phyloP scores from a whole-genome alignment of 2,329 filamentous ascomycete species.

The Talaromyces atroroseus region DNA sequence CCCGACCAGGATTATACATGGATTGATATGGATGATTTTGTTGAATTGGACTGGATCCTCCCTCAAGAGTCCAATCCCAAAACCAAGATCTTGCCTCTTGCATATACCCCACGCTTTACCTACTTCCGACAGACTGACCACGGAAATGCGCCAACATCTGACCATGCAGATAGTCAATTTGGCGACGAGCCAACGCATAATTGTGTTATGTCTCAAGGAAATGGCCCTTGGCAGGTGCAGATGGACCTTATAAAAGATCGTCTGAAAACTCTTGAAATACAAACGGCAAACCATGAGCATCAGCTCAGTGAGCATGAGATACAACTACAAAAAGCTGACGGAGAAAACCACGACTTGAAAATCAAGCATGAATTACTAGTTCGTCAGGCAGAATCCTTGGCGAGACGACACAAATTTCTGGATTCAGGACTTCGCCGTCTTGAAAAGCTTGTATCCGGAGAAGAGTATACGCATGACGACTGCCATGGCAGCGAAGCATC shows the following conservation, averaged over 20 bases:
- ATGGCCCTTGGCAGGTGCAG: constrained; percentile 85
- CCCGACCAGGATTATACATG: constrained; percentile 92
- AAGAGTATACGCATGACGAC: constrained; percentile 42
- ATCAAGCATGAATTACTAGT: constrained; percentile 47
- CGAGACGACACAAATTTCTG: constrained; percentile 56
- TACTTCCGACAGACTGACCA: constrained; percentile 98
- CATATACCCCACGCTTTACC: constrained; percentile 88
- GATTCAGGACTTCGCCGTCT: constrained; percentile 54
- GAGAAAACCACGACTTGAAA: constrained; percentile 42
- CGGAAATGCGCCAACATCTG: constrained; percentile 65
- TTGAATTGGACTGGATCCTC: constrained; percentile 93
- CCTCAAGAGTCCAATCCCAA: constrained; percentile 85
- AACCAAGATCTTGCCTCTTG: constrained; percentile 88
- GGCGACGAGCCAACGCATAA: constrained; percentile 89
- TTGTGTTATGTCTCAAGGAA: constrained; percentile 88
- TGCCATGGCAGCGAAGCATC: constrained; percentile 16
- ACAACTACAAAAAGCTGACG: constrained; percentile 49
- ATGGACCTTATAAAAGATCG: constrained; percentile 77
- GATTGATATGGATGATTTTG: constrained; percentile 99
- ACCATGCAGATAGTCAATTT: constrained; percentile 79
- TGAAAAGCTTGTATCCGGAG: constrained; percentile 41
- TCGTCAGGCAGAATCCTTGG: constrained; percentile 52
- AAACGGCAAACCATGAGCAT: constrained; percentile 69
- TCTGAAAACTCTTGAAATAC: constrained; percentile 68
- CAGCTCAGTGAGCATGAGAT: constrained; percentile 72